These are phyloP conservation scores for Protomyces gravidus DNA, from an alignment of 1,139 yeast genomes.

Conservation along the genomic window DNA sequence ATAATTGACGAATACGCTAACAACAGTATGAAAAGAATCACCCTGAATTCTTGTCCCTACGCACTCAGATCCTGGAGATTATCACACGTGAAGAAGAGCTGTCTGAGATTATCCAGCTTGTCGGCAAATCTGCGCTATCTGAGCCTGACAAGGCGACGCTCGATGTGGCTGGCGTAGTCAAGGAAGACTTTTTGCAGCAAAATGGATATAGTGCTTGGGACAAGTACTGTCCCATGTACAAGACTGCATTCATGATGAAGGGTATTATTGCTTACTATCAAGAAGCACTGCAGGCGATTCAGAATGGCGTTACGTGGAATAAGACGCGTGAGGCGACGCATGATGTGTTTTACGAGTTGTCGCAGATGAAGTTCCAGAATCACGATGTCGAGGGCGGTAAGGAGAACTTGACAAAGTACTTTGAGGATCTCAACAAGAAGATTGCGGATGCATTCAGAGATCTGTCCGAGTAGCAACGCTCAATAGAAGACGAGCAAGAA, in stretches of 20 bases:
- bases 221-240: slow-evolving; percentile 99
- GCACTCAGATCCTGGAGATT: slow-evolving; percentile 90
- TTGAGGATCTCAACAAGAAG: slow-evolving; percentile 43
- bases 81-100: slow-evolving; percentile 86
- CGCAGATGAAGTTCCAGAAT: slow-evolving; percentile 92
- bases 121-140: slow-evolving; percentile 95
- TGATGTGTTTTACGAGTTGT: slow-evolving; percentile 87
- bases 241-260: slow-evolving; percentile 97
- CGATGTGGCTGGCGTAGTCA: slow-evolving; percentile 84
- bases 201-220: slow-evolving; percentile 97
- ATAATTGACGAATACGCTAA: neutral
- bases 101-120: slow-evolving; percentile 98
- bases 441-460: slow-evolving; percentile 22
- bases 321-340: slow-evolving; percentile 81
- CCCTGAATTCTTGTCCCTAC: slow-evolving; percentile 84
- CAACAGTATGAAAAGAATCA: slow-evolving; percentile 63
- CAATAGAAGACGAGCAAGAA: no score
- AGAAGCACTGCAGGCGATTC: slow-evolving; percentile 94
- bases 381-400: slow-evolving; percentile 74
- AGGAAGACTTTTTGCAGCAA: slow-evolving; percentile 98
- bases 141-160: slow-evolving; percentile 94
- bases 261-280: slow-evolving; percentile 85
- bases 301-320: slow-evolving; percentile 80
- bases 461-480: neutral
- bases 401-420: slow-evolving; percentile 67